phyloP scores from a whole-genome alignment of 139 green algal species.

The Tetraselmis chui region DNA sequence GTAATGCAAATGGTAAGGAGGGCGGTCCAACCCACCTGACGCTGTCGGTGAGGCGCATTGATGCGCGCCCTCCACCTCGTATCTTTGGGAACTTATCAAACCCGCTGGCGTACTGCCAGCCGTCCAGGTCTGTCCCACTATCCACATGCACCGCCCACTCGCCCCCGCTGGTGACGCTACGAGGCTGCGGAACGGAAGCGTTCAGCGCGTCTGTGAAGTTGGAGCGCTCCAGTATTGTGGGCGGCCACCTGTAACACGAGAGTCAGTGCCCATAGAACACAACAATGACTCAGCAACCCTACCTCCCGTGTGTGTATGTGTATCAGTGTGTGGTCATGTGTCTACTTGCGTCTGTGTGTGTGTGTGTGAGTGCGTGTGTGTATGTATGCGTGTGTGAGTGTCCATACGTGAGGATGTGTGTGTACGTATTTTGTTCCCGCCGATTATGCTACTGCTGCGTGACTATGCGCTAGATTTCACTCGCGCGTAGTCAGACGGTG shows the following conservation, averaged over 20 bases:
- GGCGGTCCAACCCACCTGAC: too few species aligned
- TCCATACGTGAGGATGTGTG: neutral
- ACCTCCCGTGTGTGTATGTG: too few species aligned
- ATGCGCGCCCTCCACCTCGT: neutral
- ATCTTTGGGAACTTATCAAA: neutral
- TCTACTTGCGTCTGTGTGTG: too few species aligned
- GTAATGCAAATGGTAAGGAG: too few species aligned
- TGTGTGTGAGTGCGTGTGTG: too few species aligned
- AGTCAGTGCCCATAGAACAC: neutral
- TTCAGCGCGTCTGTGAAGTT: neutral
- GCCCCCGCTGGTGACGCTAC: neutral
- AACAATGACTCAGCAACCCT: neutral
- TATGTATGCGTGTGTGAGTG: neutral
- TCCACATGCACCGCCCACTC: neutral
- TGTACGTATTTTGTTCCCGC: too few species aligned
- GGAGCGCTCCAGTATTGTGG: neutral
- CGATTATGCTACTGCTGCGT: too few species aligned
- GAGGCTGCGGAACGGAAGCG: neutral
- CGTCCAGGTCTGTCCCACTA: neutral
- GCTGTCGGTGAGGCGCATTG: neutral
- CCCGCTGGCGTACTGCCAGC: neutral
- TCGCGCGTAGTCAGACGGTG: too few species aligned
- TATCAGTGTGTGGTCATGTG: too few species aligned
- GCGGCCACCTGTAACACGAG: neutral
- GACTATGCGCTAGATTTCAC: too few species aligned